A percentile compares a stretch with the other conserved stretches of the same genome.
Evolutionary conservation across 139 green algal species (phyloP).

Genomic region (Micractinium sp.): DNA sequence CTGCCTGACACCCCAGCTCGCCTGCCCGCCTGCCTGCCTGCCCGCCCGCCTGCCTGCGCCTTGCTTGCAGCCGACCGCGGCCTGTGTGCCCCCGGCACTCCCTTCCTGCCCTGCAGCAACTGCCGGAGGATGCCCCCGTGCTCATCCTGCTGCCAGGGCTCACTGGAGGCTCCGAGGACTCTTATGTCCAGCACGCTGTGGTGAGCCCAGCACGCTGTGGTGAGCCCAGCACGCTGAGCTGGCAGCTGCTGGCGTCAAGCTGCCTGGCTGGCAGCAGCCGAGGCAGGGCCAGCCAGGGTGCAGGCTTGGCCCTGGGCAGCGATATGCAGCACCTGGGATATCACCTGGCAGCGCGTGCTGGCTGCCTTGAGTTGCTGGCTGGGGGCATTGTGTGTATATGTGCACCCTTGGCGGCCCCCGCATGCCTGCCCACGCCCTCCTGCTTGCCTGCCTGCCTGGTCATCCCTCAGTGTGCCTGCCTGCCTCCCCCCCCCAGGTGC

Average conservation of each 20-base stretch:
- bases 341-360: neutral
- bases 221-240: too few relatives aligned
- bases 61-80: too few relatives aligned
- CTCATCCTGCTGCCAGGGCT: constrained; percentile 91
- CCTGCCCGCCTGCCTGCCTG: neutral
- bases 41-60: neutral
- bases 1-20: too few relatives aligned
- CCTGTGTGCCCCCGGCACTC: neutral
- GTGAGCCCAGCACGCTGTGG: neutral
- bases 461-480: neutral
- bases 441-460: neutral
- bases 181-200: constrained; percentile 86
- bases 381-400: too few relatives aligned
- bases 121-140: constrained; percentile 67
- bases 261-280: too few relatives aligned
- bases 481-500: neutral
- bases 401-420: too few relatives aligned
- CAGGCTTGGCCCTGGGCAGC: too few relatives aligned
- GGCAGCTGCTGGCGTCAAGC: too few relatives aligned
- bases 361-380: too few relatives aligned
- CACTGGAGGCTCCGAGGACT: constrained; percentile 90
- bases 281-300: too few relatives aligned
- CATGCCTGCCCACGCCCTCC: neutral
- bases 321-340: neutral
- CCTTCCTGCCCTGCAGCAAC: constrained; percentile 7